Base-by-base conservation (phyloP, 768 basidiomycete species). In the Leccinum subtestaceum region DNA sequence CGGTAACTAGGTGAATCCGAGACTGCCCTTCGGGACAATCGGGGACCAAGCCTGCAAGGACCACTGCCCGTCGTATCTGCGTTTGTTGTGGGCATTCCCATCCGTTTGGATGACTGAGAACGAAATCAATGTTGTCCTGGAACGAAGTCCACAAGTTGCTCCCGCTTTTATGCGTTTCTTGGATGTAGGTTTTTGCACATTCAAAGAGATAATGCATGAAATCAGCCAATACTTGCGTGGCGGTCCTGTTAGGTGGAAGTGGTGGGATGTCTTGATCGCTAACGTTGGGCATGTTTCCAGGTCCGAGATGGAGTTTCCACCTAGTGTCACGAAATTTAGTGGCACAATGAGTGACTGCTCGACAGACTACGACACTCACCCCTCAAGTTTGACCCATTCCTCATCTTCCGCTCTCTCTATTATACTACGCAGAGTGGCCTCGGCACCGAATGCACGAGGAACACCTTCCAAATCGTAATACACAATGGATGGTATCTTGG, bases 401-500 rank as follows among this genome's bases (percentile, higher is more conserved):
- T 76, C 72, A 0, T 79, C 77, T 25, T 77, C 76, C 4, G 78
- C 80, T 52, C 47, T 64, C 50, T 77, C 78, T 8, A 76, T 65
- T 9, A 73, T 67, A 29, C 70, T 69, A 47, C 77, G 78, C 38
- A 73, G 67, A 17, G 62, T 63, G 0, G 81, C 78, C 58, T 81
- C 80, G 13, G 77, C 75, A 2, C 82, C 82, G n/a, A 77, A 73
- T 0, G 80, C 81, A 25, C 70, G 70, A 29, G 78, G 67, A 4
- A 56, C 59, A 0, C 81, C 81, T 11, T 69, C 62, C 11, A 54
- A 21, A 62, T 81, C 80, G 56, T 84, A 84, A 58, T 78, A 79
- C 6, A 80, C 66, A 19, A 83, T 71, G 8, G 80, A 77, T 0
- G 80, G 81, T 53, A 83, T 81, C 63, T 83, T 82, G 17, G 76